Evolutionary conservation across 345 rosid species (phyloP).

Genomic region (Euphorbia lathyris): DNA sequence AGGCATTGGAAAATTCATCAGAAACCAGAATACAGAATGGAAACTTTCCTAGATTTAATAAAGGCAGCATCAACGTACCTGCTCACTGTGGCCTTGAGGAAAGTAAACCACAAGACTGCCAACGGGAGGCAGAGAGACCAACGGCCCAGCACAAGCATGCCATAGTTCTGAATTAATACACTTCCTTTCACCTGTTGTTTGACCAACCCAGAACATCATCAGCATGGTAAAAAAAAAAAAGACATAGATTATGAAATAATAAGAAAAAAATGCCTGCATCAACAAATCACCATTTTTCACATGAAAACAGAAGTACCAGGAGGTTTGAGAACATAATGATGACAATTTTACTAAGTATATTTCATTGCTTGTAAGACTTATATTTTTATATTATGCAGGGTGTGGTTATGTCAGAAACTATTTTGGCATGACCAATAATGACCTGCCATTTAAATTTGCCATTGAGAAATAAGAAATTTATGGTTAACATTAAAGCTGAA

Average conservation of each 20-base stretch:
- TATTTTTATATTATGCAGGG: background rate
- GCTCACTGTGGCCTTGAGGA: constrained; percentile 99
- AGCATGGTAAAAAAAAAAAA: constrained; percentile 11
- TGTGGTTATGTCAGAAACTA: background rate
- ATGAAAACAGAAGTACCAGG: no score
- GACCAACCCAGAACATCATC: constrained; percentile 20
- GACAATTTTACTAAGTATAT: no score
- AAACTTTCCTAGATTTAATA: constrained; percentile 14
- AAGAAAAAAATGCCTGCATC: background rate
- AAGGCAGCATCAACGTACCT: constrained; percentile 43
- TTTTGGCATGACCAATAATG: background rate
- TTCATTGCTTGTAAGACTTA: background rate
- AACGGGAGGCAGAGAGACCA: constrained; percentile 86
- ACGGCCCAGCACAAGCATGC: constrained; percentile 99
- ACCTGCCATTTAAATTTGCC: background rate
- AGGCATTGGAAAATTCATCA: constrained; percentile 16
- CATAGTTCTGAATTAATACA: constrained; percentile 80
- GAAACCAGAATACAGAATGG: constrained; percentile 14
- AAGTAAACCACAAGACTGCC: constrained; percentile 96
- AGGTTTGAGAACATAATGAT: no score
- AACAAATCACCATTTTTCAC: no score
- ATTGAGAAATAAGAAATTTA: background rate
- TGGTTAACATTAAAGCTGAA: background rate
- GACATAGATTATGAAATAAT: background rate
- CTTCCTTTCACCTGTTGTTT: constrained; percentile 73